phyloP scores from a whole-genome alignment of 1,139 yeast species.

The Yamadazyma songkhlaensis region DNA sequence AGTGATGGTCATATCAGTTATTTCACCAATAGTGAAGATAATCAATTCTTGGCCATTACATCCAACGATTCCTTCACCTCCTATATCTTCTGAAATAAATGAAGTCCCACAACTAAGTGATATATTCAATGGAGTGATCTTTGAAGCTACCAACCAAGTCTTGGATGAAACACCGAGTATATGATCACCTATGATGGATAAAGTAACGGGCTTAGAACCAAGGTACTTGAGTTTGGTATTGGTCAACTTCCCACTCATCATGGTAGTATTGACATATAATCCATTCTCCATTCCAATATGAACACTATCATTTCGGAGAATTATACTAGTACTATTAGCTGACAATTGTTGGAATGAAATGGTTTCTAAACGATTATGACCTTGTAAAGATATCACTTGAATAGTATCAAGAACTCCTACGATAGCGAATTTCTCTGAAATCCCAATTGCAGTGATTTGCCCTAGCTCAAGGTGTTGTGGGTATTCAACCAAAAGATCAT shows the following conservation, averaged over 20 bases:
- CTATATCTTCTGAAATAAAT: slow-evolving; percentile 64
- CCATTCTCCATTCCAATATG: slow-evolving; percentile 87
- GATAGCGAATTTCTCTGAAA: slow-evolving; percentile 53
- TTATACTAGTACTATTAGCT: slow-evolving; percentile 52
- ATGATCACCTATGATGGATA: slow-evolving; percentile 32
- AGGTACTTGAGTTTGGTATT: slow-evolving; percentile 72
- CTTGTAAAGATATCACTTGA: slow-evolving; percentile 64
- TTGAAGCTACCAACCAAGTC: slow-evolving; percentile 33
- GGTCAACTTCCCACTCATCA: slow-evolving; percentile 65
- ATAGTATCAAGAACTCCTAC: slow-evolving; percentile 76
- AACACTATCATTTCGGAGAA: slow-evolving; percentile 35
- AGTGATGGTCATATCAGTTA: slow-evolving; percentile 41
- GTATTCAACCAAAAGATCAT: slow-evolving; percentile 68
- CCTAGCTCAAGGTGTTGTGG: slow-evolving; percentile 59
- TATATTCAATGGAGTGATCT: slow-evolving; percentile 41
- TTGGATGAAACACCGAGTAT: slow-evolving; percentile 43
- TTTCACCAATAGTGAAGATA: slow-evolving; percentile 60
- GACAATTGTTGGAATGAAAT: slow-evolving; percentile 68
- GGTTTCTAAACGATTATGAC: slow-evolving; percentile 60
- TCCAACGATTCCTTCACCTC: slow-evolving; percentile 62
- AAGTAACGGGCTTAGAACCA: slow-evolving; percentile 62
- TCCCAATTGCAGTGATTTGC: slow-evolving; percentile 46
- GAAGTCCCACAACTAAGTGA: slow-evolving; percentile 39
- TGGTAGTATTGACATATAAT: slow-evolving; percentile 59
- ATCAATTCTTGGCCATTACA: slow-evolving; percentile 50